phyloP scores from a whole-genome alignment of 495 filamentous ascomycete genomes.

The Amniculicola lignicola region DNA sequence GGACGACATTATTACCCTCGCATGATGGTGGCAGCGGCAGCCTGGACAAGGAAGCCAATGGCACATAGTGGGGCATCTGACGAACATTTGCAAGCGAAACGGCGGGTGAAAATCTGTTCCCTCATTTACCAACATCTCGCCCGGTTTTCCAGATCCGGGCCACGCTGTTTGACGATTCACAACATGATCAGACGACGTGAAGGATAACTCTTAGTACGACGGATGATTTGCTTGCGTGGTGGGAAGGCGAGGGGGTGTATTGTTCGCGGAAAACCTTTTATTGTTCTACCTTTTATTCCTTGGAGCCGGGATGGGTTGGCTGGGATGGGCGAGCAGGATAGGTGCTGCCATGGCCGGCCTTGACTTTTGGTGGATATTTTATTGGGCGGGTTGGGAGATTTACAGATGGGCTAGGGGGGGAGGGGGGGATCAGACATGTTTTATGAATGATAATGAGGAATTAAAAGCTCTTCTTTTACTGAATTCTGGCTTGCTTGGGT shows the following conservation, averaged over 20 bases:
- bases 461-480: conserved; percentile 36
- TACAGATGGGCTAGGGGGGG: neutral
- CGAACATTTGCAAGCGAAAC: conserved; percentile 15
- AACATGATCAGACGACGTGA: conserved; percentile 19
- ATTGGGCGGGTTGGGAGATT: neutral
- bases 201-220: conserved; percentile 4
- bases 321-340: neutral
- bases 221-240: conserved; percentile 10
- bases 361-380: no score
- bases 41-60: conserved; percentile 12
- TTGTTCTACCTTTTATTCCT: conserved; percentile 12
- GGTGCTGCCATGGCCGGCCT: no score
- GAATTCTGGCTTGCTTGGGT: no score
- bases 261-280: conserved; percentile 6
- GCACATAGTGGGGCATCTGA: conserved; percentile 22
- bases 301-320: neutral
- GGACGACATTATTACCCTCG: conserved; percentile 11
- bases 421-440: conserved; percentile 9
- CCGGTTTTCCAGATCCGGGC: neutral
- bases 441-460: conserved; percentile 35
- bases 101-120: conserved; percentile 24
- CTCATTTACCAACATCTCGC: conserved; percentile 11
- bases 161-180: conserved; percentile 17
- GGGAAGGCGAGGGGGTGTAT: neutral
- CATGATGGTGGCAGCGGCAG: conserved; percentile 14